phyloP scores from a whole-genome alignment of 2,329 filamentous ascomycete species.

The Periglandula ipomoeae region DNA sequence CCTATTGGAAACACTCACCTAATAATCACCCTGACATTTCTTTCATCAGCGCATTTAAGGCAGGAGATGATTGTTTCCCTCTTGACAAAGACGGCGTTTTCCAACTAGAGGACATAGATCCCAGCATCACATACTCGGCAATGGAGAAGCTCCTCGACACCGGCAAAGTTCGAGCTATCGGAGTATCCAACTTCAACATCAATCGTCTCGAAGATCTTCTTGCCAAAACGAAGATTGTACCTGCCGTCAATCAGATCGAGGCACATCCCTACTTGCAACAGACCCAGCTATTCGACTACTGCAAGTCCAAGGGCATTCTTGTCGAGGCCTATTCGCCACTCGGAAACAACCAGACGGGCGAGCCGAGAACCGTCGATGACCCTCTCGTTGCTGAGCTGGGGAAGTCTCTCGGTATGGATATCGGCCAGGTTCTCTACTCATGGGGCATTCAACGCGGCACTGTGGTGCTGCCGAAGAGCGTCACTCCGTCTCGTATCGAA shows the following conservation, averaged over 20 bases:
- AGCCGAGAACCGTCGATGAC: not conserved
- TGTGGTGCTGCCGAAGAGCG: not conserved
- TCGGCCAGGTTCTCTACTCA: not conserved
- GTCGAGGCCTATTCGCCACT: not conserved
- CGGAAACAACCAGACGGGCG: not conserved
- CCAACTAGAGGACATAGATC: not conserved
- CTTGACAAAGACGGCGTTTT: not conserved
- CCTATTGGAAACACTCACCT: too few species aligned
- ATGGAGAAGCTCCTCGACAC: constrained; percentile 59
- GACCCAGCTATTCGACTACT: not conserved
- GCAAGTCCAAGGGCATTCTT: not conserved
- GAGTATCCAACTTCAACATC: constrained; percentile 79
- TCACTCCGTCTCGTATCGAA: not conserved
- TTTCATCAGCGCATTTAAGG: not conserved
- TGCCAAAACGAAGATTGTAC: constrained; percentile 36
- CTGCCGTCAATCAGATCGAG: not conserved
- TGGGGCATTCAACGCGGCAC: not conserved
- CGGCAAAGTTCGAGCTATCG: constrained; percentile 70
- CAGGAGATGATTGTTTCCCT: not conserved
- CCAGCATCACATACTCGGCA: not conserved
- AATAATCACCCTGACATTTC: too few species aligned
- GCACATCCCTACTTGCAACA: not conserved
- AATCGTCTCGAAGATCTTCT: constrained; percentile 70
- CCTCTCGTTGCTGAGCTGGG: not conserved
- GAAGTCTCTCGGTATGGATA: not conserved